Evolutionary conservation across 805 yeast genomes (phyloP), one percentile per base, ranked within the genome.

Genomic region (Suhomyces sp.): DNA sequence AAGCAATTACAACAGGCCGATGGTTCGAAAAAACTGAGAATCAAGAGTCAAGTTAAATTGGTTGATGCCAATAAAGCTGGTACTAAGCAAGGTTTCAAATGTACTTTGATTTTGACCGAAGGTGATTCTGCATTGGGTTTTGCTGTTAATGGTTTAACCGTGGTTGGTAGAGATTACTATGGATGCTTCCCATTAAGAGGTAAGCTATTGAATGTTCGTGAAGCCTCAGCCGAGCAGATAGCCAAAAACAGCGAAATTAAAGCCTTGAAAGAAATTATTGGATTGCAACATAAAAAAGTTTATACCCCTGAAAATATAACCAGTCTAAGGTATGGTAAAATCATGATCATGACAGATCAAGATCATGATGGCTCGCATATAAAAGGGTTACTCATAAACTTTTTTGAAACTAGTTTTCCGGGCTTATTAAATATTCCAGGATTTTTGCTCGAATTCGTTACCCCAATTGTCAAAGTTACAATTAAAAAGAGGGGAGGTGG

Each of bases 261-360:
- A 67, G 97, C 97, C 3, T 81, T 94, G 62, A 94, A 94, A 66
- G 91, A 93, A 66, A 94, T 94, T 60, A 87, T 94, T 76, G 99
- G 99, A 19, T 76, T 94, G 51, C 97, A 92, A 68, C 99, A 94
- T 71, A 90, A 87, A 61, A 93, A 90, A 71, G 77, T 76, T 43
- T 94, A 94, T 65, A 72, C 67, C 17, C 53, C 67, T 0, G 85
- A 84, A 19, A 86, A 85, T 57, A 76, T 87, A 13, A 81, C 81
- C 52, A 84, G 86, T 3, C 75, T 94, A 56, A 83, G 99, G 67
- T 94, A 94, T 65, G 99, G 99, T 35, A 97, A 91, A 67, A 81
- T 94, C 48, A 94, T 94, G 98, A 91, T 94, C 66, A 94, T 94
- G 98, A 91, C 99, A 6, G 99, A 94, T 87, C 99, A 94, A 73